These are phyloP conservation scores for Xylaria sp. DNA, from an alignment of 2,329 filamentous ascomycete species.

Conservation along the genomic window DNA sequence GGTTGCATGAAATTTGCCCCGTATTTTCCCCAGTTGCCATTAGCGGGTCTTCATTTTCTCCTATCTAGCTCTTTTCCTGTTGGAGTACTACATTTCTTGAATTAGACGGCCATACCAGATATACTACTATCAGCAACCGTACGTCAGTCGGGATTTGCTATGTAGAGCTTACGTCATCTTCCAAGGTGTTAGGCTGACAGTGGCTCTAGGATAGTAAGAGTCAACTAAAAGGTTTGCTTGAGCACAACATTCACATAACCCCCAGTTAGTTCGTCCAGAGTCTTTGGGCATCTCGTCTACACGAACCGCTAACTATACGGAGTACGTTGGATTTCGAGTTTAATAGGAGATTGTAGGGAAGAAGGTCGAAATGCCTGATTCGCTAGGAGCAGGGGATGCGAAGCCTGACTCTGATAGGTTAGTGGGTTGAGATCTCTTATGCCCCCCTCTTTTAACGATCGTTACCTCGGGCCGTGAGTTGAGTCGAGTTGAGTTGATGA, in stretches of 20 bases:
- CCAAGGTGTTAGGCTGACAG: conserved; percentile 10
- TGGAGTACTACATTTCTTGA: background rate
- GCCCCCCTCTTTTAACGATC: conserved; percentile 1
- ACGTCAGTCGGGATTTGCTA: conserved; percentile 3
- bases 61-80: background rate
- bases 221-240: background rate
- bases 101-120: background rate
- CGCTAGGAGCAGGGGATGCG: conserved; percentile 21
- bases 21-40: background rate
- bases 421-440: background rate
- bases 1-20: conserved; percentile 4
- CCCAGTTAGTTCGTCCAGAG: background rate
- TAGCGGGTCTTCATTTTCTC: background rate
- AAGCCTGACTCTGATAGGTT: conserved; percentile 17
- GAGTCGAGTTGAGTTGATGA: background rate
- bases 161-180: conserved; percentile 23
- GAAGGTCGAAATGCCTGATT: conserved; percentile 25
- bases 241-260: conserved; percentile 2
- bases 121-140: background rate
- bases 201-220: background rate
- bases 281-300: background rate
- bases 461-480: background rate
- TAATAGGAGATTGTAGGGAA: background rate
- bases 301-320: background rate
- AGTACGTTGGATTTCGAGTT: background rate